These are phyloP conservation scores for Entamoeba histolytica DNA, from an alignment of 208 protist genomes.

Conservation along the genomic window DNA sequence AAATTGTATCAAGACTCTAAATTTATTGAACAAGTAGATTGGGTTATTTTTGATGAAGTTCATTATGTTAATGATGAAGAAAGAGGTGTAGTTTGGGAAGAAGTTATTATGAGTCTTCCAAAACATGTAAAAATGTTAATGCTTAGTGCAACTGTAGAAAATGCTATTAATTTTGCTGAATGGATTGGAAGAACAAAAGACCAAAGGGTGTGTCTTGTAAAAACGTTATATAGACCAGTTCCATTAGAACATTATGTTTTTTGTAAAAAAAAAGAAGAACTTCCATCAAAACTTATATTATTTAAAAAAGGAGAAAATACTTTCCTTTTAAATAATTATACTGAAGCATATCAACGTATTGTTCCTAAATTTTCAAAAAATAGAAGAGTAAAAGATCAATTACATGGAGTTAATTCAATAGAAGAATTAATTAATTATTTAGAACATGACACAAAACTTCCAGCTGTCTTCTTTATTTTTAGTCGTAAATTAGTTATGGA, in stretches of 20 bases:
- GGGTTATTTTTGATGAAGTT: constrained; percentile 59
- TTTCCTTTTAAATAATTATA: background rate
- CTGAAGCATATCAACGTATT: background rate
- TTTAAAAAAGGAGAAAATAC: background rate
- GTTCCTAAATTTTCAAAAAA: background rate
- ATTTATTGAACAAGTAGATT: constrained; percentile 30
- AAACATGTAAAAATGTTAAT: constrained; percentile 55
- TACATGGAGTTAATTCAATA: background rate
- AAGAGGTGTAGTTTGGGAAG: constrained; percentile 66
- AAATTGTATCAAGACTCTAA: constrained; percentile 42
- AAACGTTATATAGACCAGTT: constrained; percentile 53
- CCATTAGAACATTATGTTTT: constrained; percentile 50
- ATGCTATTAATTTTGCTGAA: constrained; percentile 50
- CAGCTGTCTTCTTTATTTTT: constrained; percentile 93
- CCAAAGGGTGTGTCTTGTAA: constrained; percentile 48
- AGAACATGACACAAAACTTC: constrained; percentile 80
- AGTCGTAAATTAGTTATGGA: constrained; percentile 81
- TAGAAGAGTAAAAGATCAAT: background rate
- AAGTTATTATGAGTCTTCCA: constrained; percentile 69
- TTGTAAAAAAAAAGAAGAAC: background rate
- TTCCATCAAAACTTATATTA: background rate
- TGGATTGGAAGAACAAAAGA: constrained; percentile 57
- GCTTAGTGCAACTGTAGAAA: constrained; percentile 53
- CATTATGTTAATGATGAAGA: constrained; percentile 55
- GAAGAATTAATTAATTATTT: constrained; percentile 27